Conservation (phyloP, 2,329 filamentous ascomycete genomes). For the Xenoacremonium recifei region DNA sequence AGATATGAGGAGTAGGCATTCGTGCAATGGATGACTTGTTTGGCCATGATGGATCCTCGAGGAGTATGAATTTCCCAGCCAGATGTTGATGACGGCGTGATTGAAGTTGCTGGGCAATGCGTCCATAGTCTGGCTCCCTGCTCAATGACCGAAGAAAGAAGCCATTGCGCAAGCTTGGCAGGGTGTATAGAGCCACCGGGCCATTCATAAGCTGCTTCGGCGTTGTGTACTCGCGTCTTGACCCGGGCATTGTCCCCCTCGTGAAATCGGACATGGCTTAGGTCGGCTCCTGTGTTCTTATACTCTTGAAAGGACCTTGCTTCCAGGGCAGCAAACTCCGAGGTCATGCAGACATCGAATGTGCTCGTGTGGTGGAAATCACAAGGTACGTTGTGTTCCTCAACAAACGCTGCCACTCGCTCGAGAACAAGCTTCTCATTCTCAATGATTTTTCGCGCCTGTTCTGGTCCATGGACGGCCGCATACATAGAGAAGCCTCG, state of each 20-base stretch:
- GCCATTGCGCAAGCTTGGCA: constrained; percentile 48
- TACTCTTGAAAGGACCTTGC: constrained; percentile 32
- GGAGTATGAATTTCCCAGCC: not conserved
- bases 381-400: constrained; percentile 38
- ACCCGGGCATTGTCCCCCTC: constrained; percentile 7
- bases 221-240: constrained; percentile 35
- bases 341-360: constrained; percentile 47
- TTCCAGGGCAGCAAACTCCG: constrained; percentile 40
- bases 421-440: constrained; percentile 14
- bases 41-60: not conserved
- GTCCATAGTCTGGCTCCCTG: constrained; percentile 36
- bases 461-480: constrained; percentile 7
- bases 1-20: constrained; percentile 5
- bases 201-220: constrained; percentile 49
- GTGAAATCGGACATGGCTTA: constrained; percentile 4
- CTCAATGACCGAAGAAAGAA: constrained; percentile 35
- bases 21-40: constrained; percentile 1
- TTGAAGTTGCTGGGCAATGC: constrained; percentile 5
- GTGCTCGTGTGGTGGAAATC: constrained; percentile 47
- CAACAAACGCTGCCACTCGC: constrained; percentile 39
- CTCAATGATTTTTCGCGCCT: constrained; percentile 3
- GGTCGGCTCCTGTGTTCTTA: constrained; percentile 2
- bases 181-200: constrained; percentile 48
- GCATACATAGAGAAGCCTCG: constrained; percentile 35
- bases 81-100: not conserved